Evolutionary conservation across 306 rosid species (phyloP), one percentile per base, ranked within the genome.

Genomic region (Citrullus mucosospermus): DNA sequence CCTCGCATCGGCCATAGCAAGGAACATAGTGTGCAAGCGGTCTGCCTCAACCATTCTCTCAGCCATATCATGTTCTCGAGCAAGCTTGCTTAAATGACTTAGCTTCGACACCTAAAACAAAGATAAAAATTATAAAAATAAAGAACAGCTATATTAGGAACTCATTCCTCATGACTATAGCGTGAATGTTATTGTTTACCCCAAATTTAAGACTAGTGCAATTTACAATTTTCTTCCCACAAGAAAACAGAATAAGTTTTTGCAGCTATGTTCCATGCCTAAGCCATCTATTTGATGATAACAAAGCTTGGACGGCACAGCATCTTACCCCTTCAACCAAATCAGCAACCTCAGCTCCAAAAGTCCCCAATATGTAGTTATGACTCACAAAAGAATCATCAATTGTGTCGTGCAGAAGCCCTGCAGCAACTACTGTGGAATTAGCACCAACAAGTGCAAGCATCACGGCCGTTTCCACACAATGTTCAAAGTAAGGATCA

Each of bases 1-100:
- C 77, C 98, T 89, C 9, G 99, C 97, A 88, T 96, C 98, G 5
- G 96, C 96, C 99, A 96, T 96, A 36, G 96, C 99, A 76, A 96
- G 97, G 80, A 96, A 92, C 98, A 92, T 96, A 43, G 99, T 96
- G 84, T 92, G 99, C 85, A 96, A 55, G 57, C 99, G 97, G 57
- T 96, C 99, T 65, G 99, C 98, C 78, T 96, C 96, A 76, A 82
- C 89, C 39, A 87, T 92, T 80, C 91, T 92, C 85, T 88, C 68
- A 0, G 99, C 98, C 5, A 93, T 96, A 78, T 96, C 85, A 80
- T 89, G 90, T 68, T 92, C 98, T 50, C 99, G 90, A 50, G 98
- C 98, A 81, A 96, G 97, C 87, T 96, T 92, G 82, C 99, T 96
- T 81, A 96, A 82, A 84, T 92, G 94, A 83, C 99, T 92, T 57